Evolutionary conservation across 2,329 filamentous ascomycete genomes (phyloP).

Genomic region (Karstenula rhodostoma): DNA sequence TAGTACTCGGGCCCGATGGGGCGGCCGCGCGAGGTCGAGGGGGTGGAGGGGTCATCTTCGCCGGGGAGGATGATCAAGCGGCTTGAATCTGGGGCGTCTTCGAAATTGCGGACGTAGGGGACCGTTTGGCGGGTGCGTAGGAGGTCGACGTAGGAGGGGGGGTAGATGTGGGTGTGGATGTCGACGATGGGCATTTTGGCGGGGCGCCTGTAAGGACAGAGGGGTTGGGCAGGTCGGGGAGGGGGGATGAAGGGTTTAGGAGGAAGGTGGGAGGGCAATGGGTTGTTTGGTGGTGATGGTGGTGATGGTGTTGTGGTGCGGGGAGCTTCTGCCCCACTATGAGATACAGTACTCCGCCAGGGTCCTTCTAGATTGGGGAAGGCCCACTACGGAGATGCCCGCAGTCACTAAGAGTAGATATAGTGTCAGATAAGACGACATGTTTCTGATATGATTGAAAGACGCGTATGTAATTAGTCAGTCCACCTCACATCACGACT

Average conservation of each 20-base stretch:
- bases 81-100: constrained; percentile 59
- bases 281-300: not conserved
- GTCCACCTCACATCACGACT: not conserved
- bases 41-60: constrained; percentile 62
- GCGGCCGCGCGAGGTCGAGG: constrained; percentile 70
- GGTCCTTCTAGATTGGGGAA: constrained; percentile 32
- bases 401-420: not conserved
- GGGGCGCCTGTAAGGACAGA: constrained; percentile 15
- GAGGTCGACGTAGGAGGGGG: constrained; percentile 66
- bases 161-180: constrained; percentile 71
- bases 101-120: constrained; percentile 75
- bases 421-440: not conserved
- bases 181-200: constrained; percentile 60
- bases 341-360: constrained; percentile 16
- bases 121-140: constrained; percentile 67
- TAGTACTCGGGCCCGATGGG: constrained; percentile 86
- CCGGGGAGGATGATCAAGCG: constrained; percentile 72
- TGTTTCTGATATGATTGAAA: not conserved
- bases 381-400: constrained; percentile 13
- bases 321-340: constrained; percentile 29
- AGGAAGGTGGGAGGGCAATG: not conserved
- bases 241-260: not conserved
- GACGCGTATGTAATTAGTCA: constrained; percentile 1
- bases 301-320: not conserved
- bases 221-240: not conserved